A percentile compares a stretch with the other conserved stretches of the same genome.
These are phyloP conservation scores for Physcomitrellopsis africana DNA, from an alignment of 225 moss, liverwort and hornwort genomes.

Conservation along the genomic window DNA sequence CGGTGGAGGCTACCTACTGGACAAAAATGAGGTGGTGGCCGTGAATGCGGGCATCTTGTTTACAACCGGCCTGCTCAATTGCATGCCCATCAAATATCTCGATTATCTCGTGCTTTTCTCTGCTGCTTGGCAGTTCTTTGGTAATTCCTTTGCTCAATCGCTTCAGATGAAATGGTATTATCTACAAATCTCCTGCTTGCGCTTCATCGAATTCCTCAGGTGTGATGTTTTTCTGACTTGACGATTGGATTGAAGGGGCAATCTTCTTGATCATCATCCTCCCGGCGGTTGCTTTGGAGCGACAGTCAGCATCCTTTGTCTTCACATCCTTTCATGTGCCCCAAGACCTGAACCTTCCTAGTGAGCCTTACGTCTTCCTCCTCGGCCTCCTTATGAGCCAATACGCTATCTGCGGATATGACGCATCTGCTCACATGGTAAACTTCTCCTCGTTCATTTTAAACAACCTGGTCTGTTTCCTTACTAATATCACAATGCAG, in stretches of 20 bases:
- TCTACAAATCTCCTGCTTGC: too few relatives aligned
- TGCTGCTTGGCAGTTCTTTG: conserved; percentile 54
- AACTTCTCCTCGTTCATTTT: not conserved
- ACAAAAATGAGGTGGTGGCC: conserved; percentile 46
- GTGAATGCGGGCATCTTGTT: conserved; percentile 44
- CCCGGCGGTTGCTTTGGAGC: conserved; percentile 55
- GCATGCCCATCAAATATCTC: conserved; percentile 43
- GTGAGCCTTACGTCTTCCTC: conserved; percentile 54
- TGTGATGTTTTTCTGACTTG: too few relatives aligned
- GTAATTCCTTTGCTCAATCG: conserved; percentile 19
- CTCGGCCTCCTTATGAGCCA: conserved; percentile 76
- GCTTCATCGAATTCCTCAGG: too few relatives aligned
- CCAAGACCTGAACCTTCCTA: conserved; percentile 45
- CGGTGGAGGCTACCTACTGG: conserved; percentile 51
- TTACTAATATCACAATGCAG: not conserved
- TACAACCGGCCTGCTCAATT: conserved; percentile 48
- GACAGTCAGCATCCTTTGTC: conserved; percentile 48
- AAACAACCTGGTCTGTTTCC: too few relatives aligned
- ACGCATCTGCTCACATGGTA: conserved; percentile 75
- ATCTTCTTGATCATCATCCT: conserved; percentile 42
- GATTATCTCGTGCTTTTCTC: conserved; percentile 53
- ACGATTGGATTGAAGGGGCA: too few relatives aligned
- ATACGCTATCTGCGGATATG: conserved; percentile 58
- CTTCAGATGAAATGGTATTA: too few relatives aligned
- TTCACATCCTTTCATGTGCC: conserved; percentile 69